Evolutionary conservation across 441 rosid genomes (phyloP).

Genomic region (Flueggea neowawraea): DNA sequence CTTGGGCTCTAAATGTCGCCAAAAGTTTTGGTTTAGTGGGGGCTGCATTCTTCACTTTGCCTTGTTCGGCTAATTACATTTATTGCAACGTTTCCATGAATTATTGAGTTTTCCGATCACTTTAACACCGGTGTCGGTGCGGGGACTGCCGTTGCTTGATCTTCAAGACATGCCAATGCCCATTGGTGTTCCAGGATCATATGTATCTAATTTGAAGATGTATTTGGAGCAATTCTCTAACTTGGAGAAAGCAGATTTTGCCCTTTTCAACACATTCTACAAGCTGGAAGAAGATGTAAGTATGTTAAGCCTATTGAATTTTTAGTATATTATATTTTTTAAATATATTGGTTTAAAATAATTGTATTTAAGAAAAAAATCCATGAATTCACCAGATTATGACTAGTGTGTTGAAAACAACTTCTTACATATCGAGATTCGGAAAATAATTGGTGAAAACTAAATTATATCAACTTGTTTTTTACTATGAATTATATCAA

Average conservation of each 20-base stretch:
- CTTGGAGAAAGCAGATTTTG: slow-evolving; percentile 45
- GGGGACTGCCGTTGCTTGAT: slow-evolving; percentile 32
- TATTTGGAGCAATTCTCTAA: slow-evolving; percentile 51
- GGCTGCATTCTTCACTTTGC: slow-evolving; percentile 7
- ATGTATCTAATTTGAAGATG: slow-evolving; percentile 54
- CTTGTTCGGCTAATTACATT: slow-evolving; percentile 3
- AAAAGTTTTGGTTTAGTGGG: slow-evolving; percentile 4
- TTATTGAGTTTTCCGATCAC: neutral
- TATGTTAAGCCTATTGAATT: too few relatives aligned
- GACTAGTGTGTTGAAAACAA: too few relatives aligned
- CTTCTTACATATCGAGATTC: too few relatives aligned
- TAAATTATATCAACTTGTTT: too few relatives aligned
- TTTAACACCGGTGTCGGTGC: slow-evolving; percentile 4
- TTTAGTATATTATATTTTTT: too few relatives aligned
- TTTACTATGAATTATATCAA: too few relatives aligned
- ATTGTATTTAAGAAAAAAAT: too few relatives aligned
- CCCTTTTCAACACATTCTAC: slow-evolving; percentile 58
- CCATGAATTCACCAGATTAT: too few relatives aligned
- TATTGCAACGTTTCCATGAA: neutral
- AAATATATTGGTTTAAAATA: too few relatives aligned
- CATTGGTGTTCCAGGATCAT: slow-evolving; percentile 33
- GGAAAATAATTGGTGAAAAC: too few relatives aligned
- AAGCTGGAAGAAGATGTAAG: slow-evolving; percentile 51
- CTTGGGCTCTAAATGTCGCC: slow-evolving; percentile 12
- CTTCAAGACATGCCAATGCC: slow-evolving; percentile 61